A percentile compares a stretch with the other conserved stretches of the same genome.
Evolutionary conservation across 257 asterid species (phyloP).

Genomic region (Przewalskia tangutica): DNA sequence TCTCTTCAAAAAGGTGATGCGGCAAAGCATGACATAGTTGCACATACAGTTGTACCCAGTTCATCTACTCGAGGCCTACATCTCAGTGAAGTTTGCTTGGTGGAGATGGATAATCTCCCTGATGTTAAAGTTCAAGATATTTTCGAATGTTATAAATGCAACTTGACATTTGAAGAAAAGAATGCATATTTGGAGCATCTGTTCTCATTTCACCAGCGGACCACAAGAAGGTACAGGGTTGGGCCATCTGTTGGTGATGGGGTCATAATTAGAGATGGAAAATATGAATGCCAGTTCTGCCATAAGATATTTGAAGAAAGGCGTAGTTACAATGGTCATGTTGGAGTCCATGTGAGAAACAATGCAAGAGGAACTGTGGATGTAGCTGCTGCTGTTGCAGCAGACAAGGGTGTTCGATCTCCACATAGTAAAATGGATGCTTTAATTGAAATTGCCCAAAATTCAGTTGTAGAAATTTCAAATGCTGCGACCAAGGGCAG

Average conservation of each 20-base stretch:
- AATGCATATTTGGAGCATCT: slow-evolving; percentile 75
- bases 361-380: slow-evolving; percentile 1
- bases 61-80: slow-evolving; percentile 24
- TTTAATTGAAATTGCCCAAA: slow-evolving; percentile 45
- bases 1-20: slow-evolving; percentile 20
- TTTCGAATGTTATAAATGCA: slow-evolving; percentile 80
- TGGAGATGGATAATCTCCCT: slow-evolving; percentile 70
- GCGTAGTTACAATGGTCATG: neutral
- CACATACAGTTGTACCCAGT: slow-evolving; percentile 26
- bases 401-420: slow-evolving; percentile 27
- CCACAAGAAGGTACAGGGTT: slow-evolving; percentile 61
- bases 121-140: slow-evolving; percentile 79
- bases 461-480: slow-evolving; percentile 28
- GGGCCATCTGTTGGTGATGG: slow-evolving; percentile 75
- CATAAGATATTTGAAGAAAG: slow-evolving; percentile 80
- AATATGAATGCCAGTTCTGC: slow-evolving; percentile 88
- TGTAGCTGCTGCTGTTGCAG: slow-evolving; percentile 21
- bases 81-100: slow-evolving; percentile 31
- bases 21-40: slow-evolving; percentile 17
- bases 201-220: slow-evolving; percentile 67
- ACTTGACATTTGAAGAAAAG: slow-evolving; percentile 59
- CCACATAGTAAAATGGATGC: slow-evolving; percentile 42
- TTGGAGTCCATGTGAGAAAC: no score
- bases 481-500: slow-evolving; percentile 18
- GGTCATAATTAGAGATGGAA: slow-evolving; percentile 70